Percentiles rank a stretch among this genome's conserved stretches.
Evolutionary conservation across 1,139 yeast genomes (phyloP).

Genomic region (Eremothecium gossypii): DNA sequence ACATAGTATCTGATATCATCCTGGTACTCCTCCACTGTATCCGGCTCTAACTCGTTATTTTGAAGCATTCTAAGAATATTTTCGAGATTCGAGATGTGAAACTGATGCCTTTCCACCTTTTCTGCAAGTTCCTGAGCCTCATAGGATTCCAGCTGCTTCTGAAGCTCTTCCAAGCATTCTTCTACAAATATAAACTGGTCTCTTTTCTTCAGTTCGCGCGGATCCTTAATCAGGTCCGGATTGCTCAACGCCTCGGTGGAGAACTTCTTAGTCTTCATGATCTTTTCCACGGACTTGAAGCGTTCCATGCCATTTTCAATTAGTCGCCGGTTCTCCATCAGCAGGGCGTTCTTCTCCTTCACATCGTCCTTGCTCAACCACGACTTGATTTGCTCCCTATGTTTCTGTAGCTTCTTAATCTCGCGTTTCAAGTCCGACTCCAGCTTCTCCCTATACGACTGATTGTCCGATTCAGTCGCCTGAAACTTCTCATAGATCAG

Average conservation of each 20-base stretch:
- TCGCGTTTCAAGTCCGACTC: conserved; percentile 93
- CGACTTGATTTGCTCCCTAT: conserved; percentile 90
- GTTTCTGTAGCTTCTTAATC: conserved; percentile 87
- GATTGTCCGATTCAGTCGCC: conserved; percentile 55
- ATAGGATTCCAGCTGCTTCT: conserved; percentile 67
- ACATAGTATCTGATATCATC: conserved; percentile 93
- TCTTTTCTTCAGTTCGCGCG: conserved; percentile 69
- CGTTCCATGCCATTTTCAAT: conserved; percentile 95
- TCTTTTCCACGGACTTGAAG: conserved; percentile 89
- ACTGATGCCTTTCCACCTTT: conserved; percentile 62
- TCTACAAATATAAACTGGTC: conserved; percentile 69
- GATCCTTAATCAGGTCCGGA: conserved; percentile 52
- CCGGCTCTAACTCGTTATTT: conserved; percentile 76
- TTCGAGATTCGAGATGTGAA: conserved; percentile 75
- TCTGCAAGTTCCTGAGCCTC: conserved; percentile 73
- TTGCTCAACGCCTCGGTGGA: conserved; percentile 87
- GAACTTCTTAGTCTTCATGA: conserved; percentile 91
- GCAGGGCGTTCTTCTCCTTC: conserved; percentile 67
- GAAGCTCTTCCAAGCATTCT: conserved; percentile 70
- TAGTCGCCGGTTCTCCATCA: conserved; percentile 70
- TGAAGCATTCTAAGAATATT: conserved; percentile 68
- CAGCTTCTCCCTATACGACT: conserved; percentile 86
- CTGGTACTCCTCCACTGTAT: conserved; percentile 65
- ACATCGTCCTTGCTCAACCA: conserved; percentile 93
- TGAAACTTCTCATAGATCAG: conserved; percentile 79